These are phyloP conservation scores for Leptographium radiaticola DNA, from an alignment of 2,329 filamentous ascomycete species.

Conservation along the genomic window DNA sequence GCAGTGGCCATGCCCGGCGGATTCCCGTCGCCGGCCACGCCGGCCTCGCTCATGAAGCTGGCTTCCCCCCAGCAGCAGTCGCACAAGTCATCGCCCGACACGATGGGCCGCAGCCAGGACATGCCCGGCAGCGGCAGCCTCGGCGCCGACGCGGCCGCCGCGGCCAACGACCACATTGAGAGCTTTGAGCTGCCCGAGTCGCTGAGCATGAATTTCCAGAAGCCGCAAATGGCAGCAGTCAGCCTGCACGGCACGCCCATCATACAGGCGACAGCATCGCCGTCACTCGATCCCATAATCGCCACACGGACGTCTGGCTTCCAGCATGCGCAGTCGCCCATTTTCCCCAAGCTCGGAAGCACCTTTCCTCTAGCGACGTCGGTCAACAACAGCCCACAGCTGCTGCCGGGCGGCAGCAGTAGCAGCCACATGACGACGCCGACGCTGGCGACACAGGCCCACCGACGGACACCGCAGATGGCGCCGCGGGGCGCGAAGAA, in stretches of 20 bases:
- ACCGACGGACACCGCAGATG: conserved; percentile 40
- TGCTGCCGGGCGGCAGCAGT: conserved; percentile 35
- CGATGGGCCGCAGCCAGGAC: conserved; percentile 19
- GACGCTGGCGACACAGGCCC: conserved; percentile 8
- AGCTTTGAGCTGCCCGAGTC: conserved; percentile 62
- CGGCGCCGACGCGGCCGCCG: not conserved
- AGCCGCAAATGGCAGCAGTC: conserved; percentile 33
- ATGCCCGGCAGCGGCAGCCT: conserved; percentile 14
- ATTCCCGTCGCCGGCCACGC: conserved; percentile 59
- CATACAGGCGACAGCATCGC: conserved; percentile 11
- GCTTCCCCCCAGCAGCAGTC: conserved; percentile 32
- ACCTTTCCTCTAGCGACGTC: conserved; percentile 23
- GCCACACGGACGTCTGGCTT: conserved; percentile 36
- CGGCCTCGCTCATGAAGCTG: conserved; percentile 77
- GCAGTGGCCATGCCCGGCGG: conserved; percentile 14
- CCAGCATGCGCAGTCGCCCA: conserved; percentile 33
- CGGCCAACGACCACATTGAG: conserved; percentile 39
- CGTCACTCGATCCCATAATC: conserved; percentile 22
- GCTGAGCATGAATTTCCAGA: conserved; percentile 33
- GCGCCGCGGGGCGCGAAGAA: conserved; percentile 50
- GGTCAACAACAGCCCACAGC: conserved; percentile 54
- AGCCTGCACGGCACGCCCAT: conserved; percentile 25
- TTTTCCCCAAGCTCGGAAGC: conserved; percentile 23
- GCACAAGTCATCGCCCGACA: conserved; percentile 6
- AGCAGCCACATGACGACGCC: too few species aligned